These are phyloP conservation scores for Euphorbia tirucalli DNA, from an alignment of 345 rosid genomes.

Conservation along the genomic window DNA sequence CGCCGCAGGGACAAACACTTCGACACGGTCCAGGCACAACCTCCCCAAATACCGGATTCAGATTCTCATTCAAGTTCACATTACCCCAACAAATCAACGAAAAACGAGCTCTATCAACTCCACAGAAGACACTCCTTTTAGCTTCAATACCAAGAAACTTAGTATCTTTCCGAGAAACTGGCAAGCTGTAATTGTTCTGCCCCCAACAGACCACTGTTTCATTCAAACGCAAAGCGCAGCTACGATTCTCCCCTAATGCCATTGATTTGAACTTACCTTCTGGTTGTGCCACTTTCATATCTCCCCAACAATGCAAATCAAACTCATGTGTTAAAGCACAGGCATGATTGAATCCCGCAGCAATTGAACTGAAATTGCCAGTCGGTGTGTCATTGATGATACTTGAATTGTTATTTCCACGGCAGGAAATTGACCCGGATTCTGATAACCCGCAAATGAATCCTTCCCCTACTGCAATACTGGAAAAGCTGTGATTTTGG, in stretches of 20 bases:
- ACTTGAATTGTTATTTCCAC: background rate
- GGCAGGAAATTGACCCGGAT: conserved; percentile 29
- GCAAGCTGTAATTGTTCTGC: conserved; percentile 44
- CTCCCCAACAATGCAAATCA: conserved; percentile 57
- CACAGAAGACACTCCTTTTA: conserved; percentile 59
- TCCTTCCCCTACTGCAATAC: conserved; percentile 53
- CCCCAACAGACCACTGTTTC: conserved; percentile 67
- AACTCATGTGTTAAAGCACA: conserved; percentile 40
- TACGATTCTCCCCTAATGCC: conserved; percentile 59
- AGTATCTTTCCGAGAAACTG: conserved; percentile 19
- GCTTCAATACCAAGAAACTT: conserved; percentile 47
- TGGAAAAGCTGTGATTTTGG: background rate
- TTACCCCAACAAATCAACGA: conserved; percentile 72
- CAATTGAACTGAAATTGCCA: conserved; percentile 36
- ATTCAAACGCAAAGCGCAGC: conserved; percentile 51
- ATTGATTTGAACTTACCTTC: conserved; percentile 40
- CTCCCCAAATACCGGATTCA: conserved; percentile 31
- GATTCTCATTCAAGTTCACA: conserved; percentile 26
- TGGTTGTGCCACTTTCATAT: background rate
- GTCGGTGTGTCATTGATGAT: background rate
- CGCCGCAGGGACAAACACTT: conserved; percentile 35
- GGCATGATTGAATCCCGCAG: conserved; percentile 56
- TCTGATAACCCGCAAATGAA: conserved; percentile 53
- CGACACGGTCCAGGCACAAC: conserved; percentile 60
- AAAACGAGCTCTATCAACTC: conserved; percentile 28